Percentiles rank a stretch among this genome's conserved stretches.
phyloP scores from a whole-genome alignment of 2,329 filamentous ascomycete genomes.

The Bipolaris victoriae region DNA sequence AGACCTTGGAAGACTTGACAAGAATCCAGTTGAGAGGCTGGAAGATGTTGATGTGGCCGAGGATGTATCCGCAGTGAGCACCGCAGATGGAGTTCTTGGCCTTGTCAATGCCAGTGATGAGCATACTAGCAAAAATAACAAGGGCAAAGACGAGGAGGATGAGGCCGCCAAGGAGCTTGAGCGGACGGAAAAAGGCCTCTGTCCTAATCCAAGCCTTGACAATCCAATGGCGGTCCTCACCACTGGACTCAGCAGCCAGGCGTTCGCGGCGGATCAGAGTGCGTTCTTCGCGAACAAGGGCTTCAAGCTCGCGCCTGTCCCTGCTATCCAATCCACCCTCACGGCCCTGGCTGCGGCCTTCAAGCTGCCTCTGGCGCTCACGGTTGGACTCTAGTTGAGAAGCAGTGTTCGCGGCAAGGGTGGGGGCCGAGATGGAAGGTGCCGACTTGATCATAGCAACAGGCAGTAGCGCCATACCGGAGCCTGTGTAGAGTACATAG shows the following conservation, averaged over 20 bases:
- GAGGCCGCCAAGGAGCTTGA: slow-evolving; percentile 86
- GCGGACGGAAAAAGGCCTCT: slow-evolving; percentile 80
- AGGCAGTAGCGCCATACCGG: slow-evolving; percentile 86
- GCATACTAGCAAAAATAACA: slow-evolving; percentile 86
- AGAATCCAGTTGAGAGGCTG: slow-evolving; percentile 94
- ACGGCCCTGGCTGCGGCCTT: slow-evolving; percentile 80
- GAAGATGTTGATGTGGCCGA: slow-evolving; percentile 87
- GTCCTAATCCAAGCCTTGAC: slow-evolving; percentile 79
- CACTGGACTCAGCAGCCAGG: slow-evolving; percentile 80
- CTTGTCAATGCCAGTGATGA: slow-evolving; percentile 95
- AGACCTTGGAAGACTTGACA: slow-evolving; percentile 78
- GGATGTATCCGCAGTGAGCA: slow-evolving; percentile 86
- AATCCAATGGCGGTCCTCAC: slow-evolving; percentile 76
- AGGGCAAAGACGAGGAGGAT: slow-evolving; percentile 76
- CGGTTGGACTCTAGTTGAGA: slow-evolving; percentile 85
- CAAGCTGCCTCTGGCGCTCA: slow-evolving; percentile 89
- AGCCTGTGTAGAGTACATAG: slow-evolving; percentile 86
- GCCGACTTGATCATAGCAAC: slow-evolving; percentile 91
- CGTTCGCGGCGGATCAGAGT: slow-evolving; percentile 89
- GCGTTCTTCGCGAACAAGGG: slow-evolving; percentile 85
- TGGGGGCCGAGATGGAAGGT: slow-evolving; percentile 81
- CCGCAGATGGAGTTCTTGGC: slow-evolving; percentile 95
- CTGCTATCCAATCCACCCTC: slow-evolving; percentile 78
- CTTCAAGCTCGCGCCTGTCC: slow-evolving; percentile 86
- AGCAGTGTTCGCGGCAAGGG: slow-evolving; percentile 76